These are phyloP conservation scores for Sugiyamaella grinbergsii DNA, from an alignment of 1,139 yeast species.

Conservation along the genomic window DNA sequence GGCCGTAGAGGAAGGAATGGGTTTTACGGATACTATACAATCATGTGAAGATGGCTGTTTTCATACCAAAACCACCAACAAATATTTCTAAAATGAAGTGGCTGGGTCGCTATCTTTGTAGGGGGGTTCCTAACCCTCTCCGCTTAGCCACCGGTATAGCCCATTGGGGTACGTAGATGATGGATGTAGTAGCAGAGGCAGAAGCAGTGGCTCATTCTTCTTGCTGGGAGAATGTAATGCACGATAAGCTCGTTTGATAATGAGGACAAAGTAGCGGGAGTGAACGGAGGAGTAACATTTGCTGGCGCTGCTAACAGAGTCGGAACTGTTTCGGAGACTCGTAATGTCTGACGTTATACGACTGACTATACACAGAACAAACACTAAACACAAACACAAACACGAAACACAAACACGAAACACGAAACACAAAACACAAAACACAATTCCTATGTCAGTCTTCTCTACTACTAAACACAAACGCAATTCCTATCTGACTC, in stretches of 20 bases:
- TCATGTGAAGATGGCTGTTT: conserved; percentile 1
- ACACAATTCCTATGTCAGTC: too few relatives aligned
- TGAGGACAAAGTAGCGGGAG: too few relatives aligned
- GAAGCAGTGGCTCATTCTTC: too few relatives aligned
- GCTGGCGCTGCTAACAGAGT: too few relatives aligned
- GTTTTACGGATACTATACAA: not conserved
- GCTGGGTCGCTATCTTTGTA: not conserved
- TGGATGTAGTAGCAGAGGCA: not conserved
- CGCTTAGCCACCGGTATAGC: not conserved
- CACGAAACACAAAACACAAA: too few relatives aligned
- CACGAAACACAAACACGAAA: not conserved
- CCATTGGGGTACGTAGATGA: not conserved
- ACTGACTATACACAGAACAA: too few relatives aligned
- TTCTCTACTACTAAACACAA: too few relatives aligned
- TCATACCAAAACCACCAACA: not conserved
- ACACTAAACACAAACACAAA: too few relatives aligned
- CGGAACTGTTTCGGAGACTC: not conserved
- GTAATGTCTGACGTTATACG: too few relatives aligned
- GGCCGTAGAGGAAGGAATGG: not conserved
- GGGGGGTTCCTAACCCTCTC: conserved; percentile 6
- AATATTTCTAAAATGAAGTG: conserved; percentile 8
- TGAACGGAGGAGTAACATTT: too few relatives aligned
- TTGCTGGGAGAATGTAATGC: not conserved
- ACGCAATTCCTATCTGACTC: too few relatives aligned
- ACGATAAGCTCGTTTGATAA: not conserved